Evolutionary conservation across 352 stramenopile genomes (phyloP).

Genomic region (Blastocystis hominis): DNA sequence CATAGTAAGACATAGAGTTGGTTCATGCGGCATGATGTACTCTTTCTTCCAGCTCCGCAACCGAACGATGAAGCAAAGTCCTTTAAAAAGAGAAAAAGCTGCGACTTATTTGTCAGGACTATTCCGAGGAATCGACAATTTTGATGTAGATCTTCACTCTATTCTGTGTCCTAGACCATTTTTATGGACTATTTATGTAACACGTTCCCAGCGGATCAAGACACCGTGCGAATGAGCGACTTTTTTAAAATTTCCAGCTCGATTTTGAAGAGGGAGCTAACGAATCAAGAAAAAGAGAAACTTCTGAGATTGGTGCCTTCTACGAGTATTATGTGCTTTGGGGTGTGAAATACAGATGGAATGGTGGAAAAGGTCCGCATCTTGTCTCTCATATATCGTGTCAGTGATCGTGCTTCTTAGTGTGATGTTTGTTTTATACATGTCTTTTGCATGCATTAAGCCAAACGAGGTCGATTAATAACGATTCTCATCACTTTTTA

Average conservation of each 20-base stretch:
- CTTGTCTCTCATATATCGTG: slow-evolving; percentile 14
- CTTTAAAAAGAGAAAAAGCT: not conserved
- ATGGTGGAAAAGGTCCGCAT: slow-evolving; percentile 9
- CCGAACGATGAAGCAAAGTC: not conserved
- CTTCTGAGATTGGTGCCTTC: not conserved
- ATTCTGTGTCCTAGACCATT: not conserved
- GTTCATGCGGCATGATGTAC: not conserved
- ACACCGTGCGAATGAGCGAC: not conserved
- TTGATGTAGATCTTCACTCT: not conserved
- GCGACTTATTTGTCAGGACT: not conserved
- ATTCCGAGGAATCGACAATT: slow-evolving; percentile 23
- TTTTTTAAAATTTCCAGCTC: slow-evolving; percentile 11
- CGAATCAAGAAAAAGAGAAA: not conserved
- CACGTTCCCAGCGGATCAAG: not conserved
- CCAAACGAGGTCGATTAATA: no score
- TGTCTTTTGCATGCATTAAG: not conserved
- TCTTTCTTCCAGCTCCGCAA: slow-evolving; percentile 16
- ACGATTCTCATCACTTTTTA: no score
- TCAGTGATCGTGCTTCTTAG: slow-evolving; percentile 6
- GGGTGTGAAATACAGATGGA: not conserved
- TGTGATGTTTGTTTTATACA: not conserved
- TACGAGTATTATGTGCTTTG: not conserved
- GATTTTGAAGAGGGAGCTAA: slow-evolving; percentile 4
- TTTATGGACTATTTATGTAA: slow-evolving; percentile 37
- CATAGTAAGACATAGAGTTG: not conserved